Conservation (phyloP, 2,329 filamentous ascomycete genomes). For the Rhinocladiella similis region DNA sequence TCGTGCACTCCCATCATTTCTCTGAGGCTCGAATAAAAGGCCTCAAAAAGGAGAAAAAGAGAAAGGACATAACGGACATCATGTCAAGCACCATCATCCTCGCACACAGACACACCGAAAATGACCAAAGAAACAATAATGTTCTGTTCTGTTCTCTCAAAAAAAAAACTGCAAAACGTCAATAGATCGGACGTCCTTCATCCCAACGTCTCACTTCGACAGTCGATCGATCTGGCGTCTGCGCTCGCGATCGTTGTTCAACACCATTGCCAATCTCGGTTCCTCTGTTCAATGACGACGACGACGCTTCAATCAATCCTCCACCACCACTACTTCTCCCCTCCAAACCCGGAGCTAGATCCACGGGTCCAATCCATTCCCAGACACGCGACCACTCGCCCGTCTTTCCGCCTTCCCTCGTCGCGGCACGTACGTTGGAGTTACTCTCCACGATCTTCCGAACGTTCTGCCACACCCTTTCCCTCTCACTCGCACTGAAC, state of each 20-base stretch:
- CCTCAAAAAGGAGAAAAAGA: too few species aligned
- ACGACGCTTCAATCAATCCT: slow-evolving; percentile 23
- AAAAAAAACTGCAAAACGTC: slow-evolving; percentile 9
- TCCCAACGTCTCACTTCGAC: slow-evolving; percentile 37
- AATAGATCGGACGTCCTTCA: slow-evolving; percentile 45
- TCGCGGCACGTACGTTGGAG: slow-evolving; percentile 82
- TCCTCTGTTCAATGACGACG: slow-evolving; percentile 7
- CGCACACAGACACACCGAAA: not conserved
- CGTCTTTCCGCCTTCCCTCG: slow-evolving; percentile 57
- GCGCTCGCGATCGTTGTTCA: too few species aligned
- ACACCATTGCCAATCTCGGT: slow-evolving; percentile 24
- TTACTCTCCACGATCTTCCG: slow-evolving; percentile 86
- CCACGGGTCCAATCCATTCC: slow-evolving; percentile 67
- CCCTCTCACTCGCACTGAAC: slow-evolving; percentile 72
- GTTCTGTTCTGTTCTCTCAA: too few species aligned
- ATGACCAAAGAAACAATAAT: not conserved
- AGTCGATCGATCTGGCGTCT: slow-evolving; percentile 26
- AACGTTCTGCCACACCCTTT: slow-evolving; percentile 82
- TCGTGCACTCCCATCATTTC: too few species aligned
- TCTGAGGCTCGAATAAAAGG: too few species aligned
- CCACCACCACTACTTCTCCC: slow-evolving; percentile 31
- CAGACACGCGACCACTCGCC: slow-evolving; percentile 62
- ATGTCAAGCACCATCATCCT: too few species aligned
- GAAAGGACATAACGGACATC: too few species aligned
- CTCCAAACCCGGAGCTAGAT: slow-evolving; percentile 37